These are phyloP conservation scores for Parmales sp. DNA, from an alignment of 108 stramenopile species.

Conservation along the genomic window DNA sequence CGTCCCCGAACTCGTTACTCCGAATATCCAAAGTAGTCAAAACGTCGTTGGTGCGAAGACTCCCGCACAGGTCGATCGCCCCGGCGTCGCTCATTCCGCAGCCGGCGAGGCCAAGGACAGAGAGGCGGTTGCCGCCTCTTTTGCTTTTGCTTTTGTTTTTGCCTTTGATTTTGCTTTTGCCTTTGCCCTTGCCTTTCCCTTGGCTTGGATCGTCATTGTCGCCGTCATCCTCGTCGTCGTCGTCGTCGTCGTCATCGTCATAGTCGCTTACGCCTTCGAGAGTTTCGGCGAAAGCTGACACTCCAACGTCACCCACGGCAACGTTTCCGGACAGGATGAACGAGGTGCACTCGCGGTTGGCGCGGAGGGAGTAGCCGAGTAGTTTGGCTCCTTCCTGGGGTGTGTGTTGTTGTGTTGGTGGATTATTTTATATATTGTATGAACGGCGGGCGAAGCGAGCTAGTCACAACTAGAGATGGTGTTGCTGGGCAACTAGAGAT, in stretches of 20 bases:
- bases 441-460: no score
- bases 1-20: not conserved
- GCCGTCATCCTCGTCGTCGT: not conserved
- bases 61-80: not conserved
- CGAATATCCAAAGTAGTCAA: not conserved
- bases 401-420: no score
- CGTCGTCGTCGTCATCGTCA: not conserved
- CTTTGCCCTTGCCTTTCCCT: not conserved
- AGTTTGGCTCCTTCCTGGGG: not conserved
- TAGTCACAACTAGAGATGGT: no score
- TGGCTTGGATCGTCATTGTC: not conserved
- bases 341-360: not conserved
- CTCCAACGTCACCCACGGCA: not conserved
- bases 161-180: not conserved
- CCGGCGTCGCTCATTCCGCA: not conserved
- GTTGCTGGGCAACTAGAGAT: no score
- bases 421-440: no score
- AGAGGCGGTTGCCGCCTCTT: not conserved
- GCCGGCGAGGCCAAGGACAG: not conserved
- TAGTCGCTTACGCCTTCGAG: not conserved
- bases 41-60: not conserved
- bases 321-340: conserved; percentile 2
- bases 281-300: not conserved
- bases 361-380: not conserved
- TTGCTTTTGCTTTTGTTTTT: not conserved